Evolutionary conservation across 2,329 filamentous ascomycete genomes (phyloP), one percentile per base, ranked within the genome.

Genomic region (Colletotrichum chrysophilum): DNA sequence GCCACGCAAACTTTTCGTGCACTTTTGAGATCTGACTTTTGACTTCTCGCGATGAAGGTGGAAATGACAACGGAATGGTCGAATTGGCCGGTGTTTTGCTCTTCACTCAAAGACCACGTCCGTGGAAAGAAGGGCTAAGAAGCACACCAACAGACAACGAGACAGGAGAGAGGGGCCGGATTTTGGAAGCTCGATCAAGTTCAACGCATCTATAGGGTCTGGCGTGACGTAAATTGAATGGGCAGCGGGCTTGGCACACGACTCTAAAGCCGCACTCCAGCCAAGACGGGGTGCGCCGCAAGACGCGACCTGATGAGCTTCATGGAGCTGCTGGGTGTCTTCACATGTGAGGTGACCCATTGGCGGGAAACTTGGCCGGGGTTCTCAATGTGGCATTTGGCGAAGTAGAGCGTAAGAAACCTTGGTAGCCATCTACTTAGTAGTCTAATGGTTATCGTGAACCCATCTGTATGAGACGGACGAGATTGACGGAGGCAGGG

Each of bases 81-180:
- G 38, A 43, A 1, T 18, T 43, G 1, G 38, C 16, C 1, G 18
- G 38, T 2, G 8, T 3, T 43, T 18, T 10, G 5, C 18, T n/a
- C 18, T n/a, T n/a, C 18, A 43, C 38, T n/a, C 18, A 43, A 43
- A n/a, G 3, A 0, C 18, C 9, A n/a, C 9, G 18, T 2, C 9
- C 9, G 18, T 43, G 18, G 18, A 6, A 43, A n/a, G 18, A n/a
- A n/a, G 3, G 5, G 1, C 0, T 10, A n/a, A 6, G 8, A 1
- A 12, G 38, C 1, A n/a, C 0, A 4, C 18, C 38, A n/a, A 12
- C 38, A 12, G 38, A 12, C 9, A 6, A 43, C 3, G 5, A 7
- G 9, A n/a, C 38, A 43, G 38, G 2, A 9, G 4, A 18, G 7
- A 43, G 36, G 36, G 1, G 16, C 0, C 36, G 2, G 16, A 9